Evolutionary conservation across 2,329 filamentous ascomycete genomes (phyloP).

Genomic region (Aspergillus phoenicis): DNA sequence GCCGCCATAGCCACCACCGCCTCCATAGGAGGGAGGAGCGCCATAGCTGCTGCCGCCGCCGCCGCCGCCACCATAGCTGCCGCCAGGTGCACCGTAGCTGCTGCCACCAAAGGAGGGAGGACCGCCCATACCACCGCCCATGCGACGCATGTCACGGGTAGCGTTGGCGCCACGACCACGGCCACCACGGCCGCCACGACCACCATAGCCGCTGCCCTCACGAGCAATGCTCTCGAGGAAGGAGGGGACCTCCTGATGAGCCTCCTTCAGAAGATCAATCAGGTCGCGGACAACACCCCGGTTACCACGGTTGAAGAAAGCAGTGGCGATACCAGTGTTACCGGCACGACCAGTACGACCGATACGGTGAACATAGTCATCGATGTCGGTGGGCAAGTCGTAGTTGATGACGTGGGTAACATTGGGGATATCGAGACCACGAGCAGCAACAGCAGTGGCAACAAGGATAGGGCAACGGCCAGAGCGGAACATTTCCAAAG

Average conservation of each 20-base stretch:
- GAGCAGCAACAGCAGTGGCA: conserved; percentile 91
- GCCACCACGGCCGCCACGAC: conserved; percentile 72
- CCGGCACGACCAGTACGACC: conserved; percentile 99
- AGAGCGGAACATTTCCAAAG: conserved; percentile 95
- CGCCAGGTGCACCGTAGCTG: conserved; percentile 36
- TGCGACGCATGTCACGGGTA: conserved; percentile 90
- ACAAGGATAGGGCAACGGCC: conserved; percentile 95
- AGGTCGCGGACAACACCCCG: conserved; percentile 95
- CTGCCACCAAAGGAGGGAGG: conserved; percentile 40
- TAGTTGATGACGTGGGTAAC: conserved; percentile 99
- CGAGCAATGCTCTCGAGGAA: conserved; percentile 98
- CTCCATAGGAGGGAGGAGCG: conserved; percentile 23
- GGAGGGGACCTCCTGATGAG: conserved; percentile 90
- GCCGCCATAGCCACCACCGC: conserved; percentile 40
- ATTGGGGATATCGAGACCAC: conserved; percentile 90
- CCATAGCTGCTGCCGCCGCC: conserved; percentile 33
- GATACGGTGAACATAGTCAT: conserved; percentile 98
- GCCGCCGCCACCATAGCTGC: conserved; percentile 33
- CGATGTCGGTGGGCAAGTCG: conserved; percentile 97
- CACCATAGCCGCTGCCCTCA: conserved; percentile 81
- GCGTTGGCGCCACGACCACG: conserved; percentile 64
- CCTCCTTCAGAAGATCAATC: conserved; percentile 96
- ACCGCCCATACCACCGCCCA: conserved; percentile 48
- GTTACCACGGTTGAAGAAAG: conserved; percentile 99
- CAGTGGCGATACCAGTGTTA: conserved; percentile 97